These are phyloP conservation scores for Pythium sukuiense DNA, from an alignment of 352 stramenopile genomes.

Conservation along the genomic window DNA sequence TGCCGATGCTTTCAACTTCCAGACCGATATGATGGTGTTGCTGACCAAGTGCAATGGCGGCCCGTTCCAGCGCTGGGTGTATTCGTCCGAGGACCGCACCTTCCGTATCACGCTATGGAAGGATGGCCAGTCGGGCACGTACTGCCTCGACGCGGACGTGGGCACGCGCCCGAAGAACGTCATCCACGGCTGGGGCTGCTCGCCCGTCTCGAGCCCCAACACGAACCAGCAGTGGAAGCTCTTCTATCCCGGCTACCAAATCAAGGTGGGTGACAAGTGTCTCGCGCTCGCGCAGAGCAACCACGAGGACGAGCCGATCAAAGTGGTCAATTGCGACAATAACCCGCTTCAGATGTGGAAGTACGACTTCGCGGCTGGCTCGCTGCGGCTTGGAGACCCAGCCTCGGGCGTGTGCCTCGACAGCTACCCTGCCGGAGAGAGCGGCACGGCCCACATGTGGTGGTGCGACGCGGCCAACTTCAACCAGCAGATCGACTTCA, in stretches of 20 bases:
- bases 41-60: neutral
- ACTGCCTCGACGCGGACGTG: neutral
- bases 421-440: constrained; percentile 5
- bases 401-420: constrained; percentile 1
- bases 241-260: constrained; percentile 11
- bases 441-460: constrained; percentile 8
- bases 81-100: neutral
- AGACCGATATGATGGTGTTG: neutral
- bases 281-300: constrained; percentile 3
- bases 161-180: neutral
- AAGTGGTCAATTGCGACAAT: constrained; percentile 1
- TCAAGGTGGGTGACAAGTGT: constrained; percentile 8
- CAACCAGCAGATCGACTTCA: constrained; percentile 14
- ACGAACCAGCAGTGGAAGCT: constrained; percentile 11
- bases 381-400: constrained; percentile 5
- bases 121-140: neutral
- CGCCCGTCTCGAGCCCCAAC: neutral
- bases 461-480: neutral
- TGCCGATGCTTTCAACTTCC: neutral
- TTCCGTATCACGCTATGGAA: constrained; percentile 4
- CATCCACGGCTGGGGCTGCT: constrained; percentile 4
- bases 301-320: neutral
- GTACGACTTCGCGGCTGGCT: constrained; percentile 10
- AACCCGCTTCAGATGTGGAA: constrained; percentile 15
- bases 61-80: neutral